phyloP scores from a whole-genome alignment of 106 monocot genomes.

The Iris macrosiphon region DNA sequence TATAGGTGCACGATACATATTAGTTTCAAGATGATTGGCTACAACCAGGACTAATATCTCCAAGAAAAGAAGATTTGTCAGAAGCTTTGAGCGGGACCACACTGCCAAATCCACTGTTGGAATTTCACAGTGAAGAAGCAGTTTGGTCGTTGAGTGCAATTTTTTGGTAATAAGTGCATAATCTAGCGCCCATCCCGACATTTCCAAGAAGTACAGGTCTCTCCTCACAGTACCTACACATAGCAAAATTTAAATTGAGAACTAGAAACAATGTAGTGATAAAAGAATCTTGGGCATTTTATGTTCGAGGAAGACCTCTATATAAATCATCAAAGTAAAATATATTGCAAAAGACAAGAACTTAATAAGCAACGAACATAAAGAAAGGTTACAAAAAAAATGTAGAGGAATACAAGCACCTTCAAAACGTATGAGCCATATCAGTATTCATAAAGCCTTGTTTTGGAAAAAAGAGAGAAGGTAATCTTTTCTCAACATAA shows the following conservation, averaged over 20 bases:
- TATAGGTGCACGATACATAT: conserved; percentile 80
- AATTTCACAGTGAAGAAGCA: conserved; percentile 43
- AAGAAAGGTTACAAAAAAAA: too few species aligned
- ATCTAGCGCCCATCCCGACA: conserved; percentile 83
- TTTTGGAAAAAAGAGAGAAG: too few species aligned
- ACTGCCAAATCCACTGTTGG: conserved; percentile 40
- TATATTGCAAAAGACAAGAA: too few species aligned
- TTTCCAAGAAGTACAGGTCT: conserved; percentile 73
- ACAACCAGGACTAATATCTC: conserved; percentile 66
- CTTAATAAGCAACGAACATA: too few species aligned
- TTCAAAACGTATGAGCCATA: too few species aligned
- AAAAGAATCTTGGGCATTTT: too few species aligned
- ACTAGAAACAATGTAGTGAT: neutral
- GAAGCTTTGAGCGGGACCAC: conserved; percentile 61
- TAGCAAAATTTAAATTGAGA: too few species aligned
- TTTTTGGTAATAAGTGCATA: conserved; percentile 88
- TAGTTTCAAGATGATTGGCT: conserved; percentile 78
- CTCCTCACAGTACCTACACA: conserved; percentile 82
- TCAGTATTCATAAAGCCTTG: too few species aligned
- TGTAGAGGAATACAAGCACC: too few species aligned
- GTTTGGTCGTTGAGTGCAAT: conserved; percentile 52
- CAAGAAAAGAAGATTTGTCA: conserved; percentile 87
- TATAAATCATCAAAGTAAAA: too few species aligned
- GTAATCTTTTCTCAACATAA: too few species aligned
- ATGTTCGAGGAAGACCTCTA: too few species aligned